Percentiles rank a stretch among this genome's conserved stretches.
phyloP scores from a whole-genome alignment of 1,284 basidiomycete species.

The Xerocomus nothofagi region DNA sequence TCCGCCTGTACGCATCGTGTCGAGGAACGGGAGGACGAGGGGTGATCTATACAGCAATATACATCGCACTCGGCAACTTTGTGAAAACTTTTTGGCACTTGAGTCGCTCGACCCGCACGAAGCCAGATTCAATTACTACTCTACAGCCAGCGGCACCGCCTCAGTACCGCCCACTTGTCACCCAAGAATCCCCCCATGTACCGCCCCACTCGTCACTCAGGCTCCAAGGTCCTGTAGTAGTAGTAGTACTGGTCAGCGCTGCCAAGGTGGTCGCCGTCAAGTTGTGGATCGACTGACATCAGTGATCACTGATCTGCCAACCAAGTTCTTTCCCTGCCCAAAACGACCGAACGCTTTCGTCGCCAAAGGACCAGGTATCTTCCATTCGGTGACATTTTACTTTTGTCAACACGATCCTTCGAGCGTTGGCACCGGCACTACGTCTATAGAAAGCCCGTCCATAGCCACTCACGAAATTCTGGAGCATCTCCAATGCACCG shows the following conservation, averaged over 20 bases:
- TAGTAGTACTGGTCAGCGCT: conserved; percentile 9
- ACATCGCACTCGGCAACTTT: background rate
- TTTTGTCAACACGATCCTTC: conserved; percentile 29
- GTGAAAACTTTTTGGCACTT: conserved; percentile 15
- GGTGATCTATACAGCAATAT: conserved; percentile 15
- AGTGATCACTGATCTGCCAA: conserved; percentile 79
- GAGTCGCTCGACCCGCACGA: no score
- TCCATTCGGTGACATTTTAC: conserved; percentile 50
- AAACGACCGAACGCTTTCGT: conserved; percentile 81
- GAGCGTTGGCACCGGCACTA: conserved; percentile 23
- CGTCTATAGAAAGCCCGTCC: conserved; percentile 82
- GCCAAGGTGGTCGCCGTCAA: background rate
- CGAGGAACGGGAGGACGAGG: background rate
- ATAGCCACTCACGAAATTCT: conserved; percentile 74
- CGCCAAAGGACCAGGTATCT: conserved; percentile 50
- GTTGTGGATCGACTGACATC: conserved; percentile 17
- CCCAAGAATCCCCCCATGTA: background rate
- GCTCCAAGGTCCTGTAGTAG: conserved; percentile 6
- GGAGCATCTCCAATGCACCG: conserved; percentile 77
- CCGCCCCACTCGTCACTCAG: background rate
- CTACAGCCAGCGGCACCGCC: conserved; percentile 28
- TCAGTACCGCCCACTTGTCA: conserved; percentile 15
- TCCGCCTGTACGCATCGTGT: conserved; percentile 15
- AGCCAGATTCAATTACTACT: conserved; percentile 1
- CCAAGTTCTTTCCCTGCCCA: conserved; percentile 84